Base-by-base conservation (phyloP, 345 rosid genomes). In the Laguncularia racemosa region DNA sequence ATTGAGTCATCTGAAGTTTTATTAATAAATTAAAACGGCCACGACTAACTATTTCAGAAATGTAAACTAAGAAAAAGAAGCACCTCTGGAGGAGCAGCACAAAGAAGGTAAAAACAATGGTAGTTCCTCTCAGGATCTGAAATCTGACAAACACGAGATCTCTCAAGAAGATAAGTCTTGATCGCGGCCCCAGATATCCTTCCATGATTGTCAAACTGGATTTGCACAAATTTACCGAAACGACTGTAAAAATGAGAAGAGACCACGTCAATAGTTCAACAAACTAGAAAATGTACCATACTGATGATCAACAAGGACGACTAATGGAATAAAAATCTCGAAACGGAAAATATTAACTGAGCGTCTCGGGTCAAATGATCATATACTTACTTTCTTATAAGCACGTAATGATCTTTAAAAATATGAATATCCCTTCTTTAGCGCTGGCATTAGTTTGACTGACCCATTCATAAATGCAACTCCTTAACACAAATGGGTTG, bases 91-190 rank as follows among this genome's bases (percentile, higher is more conserved):
- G 98, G 96, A 53, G 96, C 98, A 50, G 95, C 91, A 71, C 96
- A 91, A 47, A 91, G 78, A 73, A 81, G 89, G 69, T 91, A 91
- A 72, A 91, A 91, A 62, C 98, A 88, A 74, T 91, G 98, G 68
- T 88, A 91, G 72, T 91, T 91, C 52, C 95, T 88, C 71, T 91
- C 98, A 58, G 86, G 78, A 60, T 88, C 89, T 47, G 98, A 88
- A 77, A 86, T 80, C 73, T 88, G 96, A 76, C 98, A 88, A 59
- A 91, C 98, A 49, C 98, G 95, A 71, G 96, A 91, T 83, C 85
- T 85, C 81, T 91, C 98, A 14, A 91, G 72, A 65, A 91, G 95
- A 78, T 91, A 91, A 20, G 98, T 88, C 78, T 95, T 79, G 58
- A 91, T 85, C 55, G 96, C 98, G 26, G 95, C 98, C 61, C 98